These are phyloP conservation scores for Voacanga thouarsii DNA, from an alignment of 257 asterid species.

Conservation along the genomic window DNA sequence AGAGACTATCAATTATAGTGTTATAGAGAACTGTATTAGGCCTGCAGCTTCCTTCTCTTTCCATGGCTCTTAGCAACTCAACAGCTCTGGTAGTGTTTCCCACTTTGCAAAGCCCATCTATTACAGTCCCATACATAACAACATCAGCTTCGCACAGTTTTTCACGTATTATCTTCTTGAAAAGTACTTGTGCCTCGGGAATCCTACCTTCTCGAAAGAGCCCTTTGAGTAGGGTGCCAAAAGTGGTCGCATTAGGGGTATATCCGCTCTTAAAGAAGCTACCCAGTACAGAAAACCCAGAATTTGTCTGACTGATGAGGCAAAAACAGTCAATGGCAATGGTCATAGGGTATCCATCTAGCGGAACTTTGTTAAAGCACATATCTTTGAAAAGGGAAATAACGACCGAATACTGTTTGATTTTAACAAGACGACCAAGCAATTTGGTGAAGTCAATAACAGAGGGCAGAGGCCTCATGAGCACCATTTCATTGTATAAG, in stretches of 20 bases:
- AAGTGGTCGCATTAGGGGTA: constrained; percentile 13
- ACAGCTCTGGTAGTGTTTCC: constrained; percentile 27
- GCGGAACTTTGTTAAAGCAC: background rate
- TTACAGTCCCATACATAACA: constrained; percentile 9
- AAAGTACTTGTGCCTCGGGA: constrained; percentile 23
- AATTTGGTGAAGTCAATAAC: constrained; percentile 15
- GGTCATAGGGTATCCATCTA: constrained; percentile 3
- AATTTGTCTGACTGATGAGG: constrained; percentile 11
- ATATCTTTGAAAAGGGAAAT: constrained; percentile 3
- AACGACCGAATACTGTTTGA: constrained; percentile 1
- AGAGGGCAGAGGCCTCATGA: constrained; percentile 27
- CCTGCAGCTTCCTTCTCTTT: constrained; percentile 13
- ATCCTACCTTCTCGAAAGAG: constrained; percentile 24
- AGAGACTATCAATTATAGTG: constrained; percentile 22
- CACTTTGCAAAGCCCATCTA: constrained; percentile 35
- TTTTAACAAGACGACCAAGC: background rate
- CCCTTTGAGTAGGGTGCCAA: constrained; percentile 24
- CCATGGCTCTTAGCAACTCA: constrained; percentile 6
- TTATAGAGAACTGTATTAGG: constrained; percentile 18
- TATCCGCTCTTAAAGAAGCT: constrained; percentile 27
- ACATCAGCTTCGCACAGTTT: constrained; percentile 10
- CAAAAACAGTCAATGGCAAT: constrained; percentile 19
- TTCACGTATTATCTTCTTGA: constrained; percentile 26
- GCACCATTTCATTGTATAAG: constrained; percentile 5
- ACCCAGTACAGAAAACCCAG: constrained; percentile 23